Conservation (phyloP, 176 grass and related monocot genomes). For the Saccharum officinarum region DNA sequence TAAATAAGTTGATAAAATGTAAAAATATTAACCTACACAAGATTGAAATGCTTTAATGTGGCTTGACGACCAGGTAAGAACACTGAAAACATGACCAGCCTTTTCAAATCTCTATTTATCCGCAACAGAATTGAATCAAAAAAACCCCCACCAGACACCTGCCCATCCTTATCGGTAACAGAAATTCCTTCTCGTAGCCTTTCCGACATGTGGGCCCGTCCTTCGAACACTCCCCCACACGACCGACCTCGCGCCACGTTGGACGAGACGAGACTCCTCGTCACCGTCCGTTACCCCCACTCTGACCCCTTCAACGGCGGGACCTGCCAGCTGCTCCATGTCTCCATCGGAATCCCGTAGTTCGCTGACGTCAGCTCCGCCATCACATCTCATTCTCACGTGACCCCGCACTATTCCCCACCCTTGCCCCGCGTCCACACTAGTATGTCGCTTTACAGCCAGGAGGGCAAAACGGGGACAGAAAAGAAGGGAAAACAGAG, state of each 20-base stretch:
- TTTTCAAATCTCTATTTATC: not conserved
- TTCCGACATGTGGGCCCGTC: not conserved
- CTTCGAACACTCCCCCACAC: not conserved
- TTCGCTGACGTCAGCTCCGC: not conserved
- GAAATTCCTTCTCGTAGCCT: not conserved
- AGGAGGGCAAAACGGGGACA: conserved; percentile 6
- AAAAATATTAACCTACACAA: not conserved
- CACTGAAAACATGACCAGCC: not conserved
- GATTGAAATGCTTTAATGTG: not conserved
- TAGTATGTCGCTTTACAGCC: not conserved
- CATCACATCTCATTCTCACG: not conserved
- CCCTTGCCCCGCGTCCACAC: not conserved
- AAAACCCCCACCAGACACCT: not conserved
- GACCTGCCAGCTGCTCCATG: not conserved
- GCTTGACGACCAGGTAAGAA: not conserved
- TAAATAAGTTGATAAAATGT: too few species aligned
- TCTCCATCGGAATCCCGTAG: conserved; percentile 1
- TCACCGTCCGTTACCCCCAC: too few species aligned
- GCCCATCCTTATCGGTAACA: conserved; percentile 19
- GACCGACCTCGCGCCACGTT: conserved; percentile 8
- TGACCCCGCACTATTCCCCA: not conserved
- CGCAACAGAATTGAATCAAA: not conserved
- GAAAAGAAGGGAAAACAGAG: not conserved
- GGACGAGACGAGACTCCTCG: not conserved
- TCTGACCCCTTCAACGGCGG: not conserved